phyloP scores from a whole-genome alignment of 2,329 filamentous ascomycete species.

The Botrytis byssoidea region DNA sequence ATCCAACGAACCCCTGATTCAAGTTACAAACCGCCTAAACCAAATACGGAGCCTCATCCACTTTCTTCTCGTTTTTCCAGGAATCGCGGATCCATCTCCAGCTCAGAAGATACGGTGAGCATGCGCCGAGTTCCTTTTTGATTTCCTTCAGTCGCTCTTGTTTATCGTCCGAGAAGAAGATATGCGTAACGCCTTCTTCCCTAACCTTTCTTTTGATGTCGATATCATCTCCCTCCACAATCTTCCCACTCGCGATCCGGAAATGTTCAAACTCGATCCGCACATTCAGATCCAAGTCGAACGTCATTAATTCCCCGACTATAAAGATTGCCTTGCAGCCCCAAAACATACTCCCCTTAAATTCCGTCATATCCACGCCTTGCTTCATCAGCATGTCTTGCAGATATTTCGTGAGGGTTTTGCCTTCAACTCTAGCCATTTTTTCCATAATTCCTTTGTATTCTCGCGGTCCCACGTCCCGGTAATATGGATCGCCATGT shows the following conservation, averaged over 20 bases:
- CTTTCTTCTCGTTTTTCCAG: constrained; percentile 72
- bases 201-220: constrained; percentile 47
- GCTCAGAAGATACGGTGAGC: constrained; percentile 64
- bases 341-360: constrained; percentile 54
- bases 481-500: constrained; percentile 79
- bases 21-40: not conserved
- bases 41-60: constrained; percentile 72
- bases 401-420: not conserved
- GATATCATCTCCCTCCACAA: constrained; percentile 33
- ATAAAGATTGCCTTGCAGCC: constrained; percentile 40
- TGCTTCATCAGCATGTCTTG: constrained; percentile 31
- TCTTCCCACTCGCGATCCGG: not conserved
- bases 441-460: constrained; percentile 51
- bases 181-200: constrained; percentile 64
- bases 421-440: constrained; percentile 50
- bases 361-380: constrained; percentile 46
- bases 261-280: not conserved
- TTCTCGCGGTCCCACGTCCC: constrained; percentile 65
- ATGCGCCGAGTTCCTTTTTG: constrained; percentile 46
- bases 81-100: constrained; percentile 74
- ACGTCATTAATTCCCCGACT: constrained; percentile 23
- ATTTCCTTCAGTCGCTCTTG: constrained; percentile 41
- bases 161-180: constrained; percentile 55
- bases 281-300: not conserved
- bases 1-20: not conserved